Conservation (phyloP, 2,329 filamentous ascomycete species). For the Aspergillus sergii region DNA sequence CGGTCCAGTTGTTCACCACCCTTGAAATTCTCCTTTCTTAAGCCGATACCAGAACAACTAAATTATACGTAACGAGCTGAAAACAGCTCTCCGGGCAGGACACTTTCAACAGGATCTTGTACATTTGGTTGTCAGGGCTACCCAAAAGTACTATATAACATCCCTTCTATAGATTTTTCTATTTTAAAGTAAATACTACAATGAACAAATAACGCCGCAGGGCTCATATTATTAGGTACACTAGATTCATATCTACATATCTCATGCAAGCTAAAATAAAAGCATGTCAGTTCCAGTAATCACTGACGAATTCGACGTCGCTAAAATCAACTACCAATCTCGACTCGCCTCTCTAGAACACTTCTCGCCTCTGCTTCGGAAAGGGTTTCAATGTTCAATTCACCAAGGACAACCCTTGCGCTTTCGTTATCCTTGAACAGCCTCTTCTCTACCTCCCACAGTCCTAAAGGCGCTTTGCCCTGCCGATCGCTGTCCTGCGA, state of each 20-base stretch:
- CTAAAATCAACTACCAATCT: slow-evolving; percentile 40
- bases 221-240: not conserved
- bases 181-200: not conserved
- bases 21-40: not conserved
- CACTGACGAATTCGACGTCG: not conserved
- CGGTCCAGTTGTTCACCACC: slow-evolving; percentile 36
- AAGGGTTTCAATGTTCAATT: slow-evolving; percentile 46
- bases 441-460: slow-evolving; percentile 52
- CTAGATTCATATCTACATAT: not conserved
- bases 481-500: slow-evolving; percentile 13
- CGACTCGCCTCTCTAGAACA: slow-evolving; percentile 49
- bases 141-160: not conserved
- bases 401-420: slow-evolving; percentile 47
- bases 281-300: not conserved
- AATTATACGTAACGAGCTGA: not conserved
- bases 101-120: not conserved
- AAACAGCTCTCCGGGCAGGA: not conserved
- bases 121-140: not conserved
- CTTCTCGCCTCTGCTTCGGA: slow-evolving; percentile 50
- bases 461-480: slow-evolving; percentile 20
- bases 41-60: not conserved
- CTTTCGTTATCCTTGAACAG: slow-evolving; percentile 53
- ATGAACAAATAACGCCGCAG: not conserved
- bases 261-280: not conserved
- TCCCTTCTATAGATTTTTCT: slow-evolving; percentile 1